Evolutionary conservation across 2,329 filamentous ascomycete genomes (phyloP).

Genomic region (Cordyceps fumosorosea): DNA sequence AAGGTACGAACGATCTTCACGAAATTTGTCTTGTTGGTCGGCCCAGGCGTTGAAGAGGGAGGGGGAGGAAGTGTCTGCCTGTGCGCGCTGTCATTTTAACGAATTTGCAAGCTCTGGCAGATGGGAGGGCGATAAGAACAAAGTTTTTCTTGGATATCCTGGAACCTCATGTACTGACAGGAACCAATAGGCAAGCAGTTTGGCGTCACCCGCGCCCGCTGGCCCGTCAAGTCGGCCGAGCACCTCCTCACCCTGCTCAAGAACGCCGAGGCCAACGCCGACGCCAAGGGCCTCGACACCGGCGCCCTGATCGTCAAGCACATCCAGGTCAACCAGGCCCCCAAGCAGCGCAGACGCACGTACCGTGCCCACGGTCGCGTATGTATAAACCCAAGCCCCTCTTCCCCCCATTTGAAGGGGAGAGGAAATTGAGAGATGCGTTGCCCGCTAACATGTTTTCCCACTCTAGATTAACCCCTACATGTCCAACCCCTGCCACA

Average conservation of each 20-base stretch:
- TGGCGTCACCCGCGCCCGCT: slow-evolving; percentile 95
- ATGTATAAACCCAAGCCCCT: slow-evolving; percentile 42
- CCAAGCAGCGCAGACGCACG: slow-evolving; percentile 97
- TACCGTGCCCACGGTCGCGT: slow-evolving; percentile 99
- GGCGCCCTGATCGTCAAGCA: slow-evolving; percentile 98
- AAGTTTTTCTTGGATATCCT: no score
- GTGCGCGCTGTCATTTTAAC: not conserved
- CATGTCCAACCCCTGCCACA: slow-evolving; percentile 99
- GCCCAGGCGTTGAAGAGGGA: no score
- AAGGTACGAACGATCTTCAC: slow-evolving; percentile 65
- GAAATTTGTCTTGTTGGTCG: not conserved
- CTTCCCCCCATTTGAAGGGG: not conserved
- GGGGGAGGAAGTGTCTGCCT: no score
- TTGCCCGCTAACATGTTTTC: not conserved
- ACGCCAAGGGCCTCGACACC: slow-evolving; percentile 95
- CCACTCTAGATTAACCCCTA: slow-evolving; percentile 89
- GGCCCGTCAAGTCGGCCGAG: slow-evolving; percentile 98
- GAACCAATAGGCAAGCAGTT: slow-evolving; percentile 83
- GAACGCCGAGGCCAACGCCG: slow-evolving; percentile 95
- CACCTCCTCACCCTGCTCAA: slow-evolving; percentile 95
- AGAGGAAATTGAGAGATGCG: not conserved
- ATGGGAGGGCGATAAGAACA: not conserved
- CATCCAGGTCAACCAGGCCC: slow-evolving; percentile 99
- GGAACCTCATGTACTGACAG: slow-evolving; percentile 20
- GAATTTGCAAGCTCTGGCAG: not conserved